Conservation (phyloP, 345 rosid species). For the Hevea brasiliensis region DNA sequence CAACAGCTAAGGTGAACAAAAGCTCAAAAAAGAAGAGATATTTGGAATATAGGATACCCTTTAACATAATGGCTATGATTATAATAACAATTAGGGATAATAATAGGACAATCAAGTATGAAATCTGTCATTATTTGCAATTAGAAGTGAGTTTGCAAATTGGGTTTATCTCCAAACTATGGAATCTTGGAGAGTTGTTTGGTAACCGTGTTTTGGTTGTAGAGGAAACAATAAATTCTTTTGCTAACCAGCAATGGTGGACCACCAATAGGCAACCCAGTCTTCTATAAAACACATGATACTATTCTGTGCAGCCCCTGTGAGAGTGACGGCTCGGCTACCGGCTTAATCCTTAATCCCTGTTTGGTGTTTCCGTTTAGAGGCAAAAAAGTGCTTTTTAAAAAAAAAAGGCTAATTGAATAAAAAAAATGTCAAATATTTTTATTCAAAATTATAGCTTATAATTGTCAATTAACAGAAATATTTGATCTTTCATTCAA, state of each 20-base stretch:
- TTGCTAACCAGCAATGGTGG: not conserved
- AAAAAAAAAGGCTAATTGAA: too few species aligned
- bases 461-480: too few species aligned
- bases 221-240: conserved; percentile 7
- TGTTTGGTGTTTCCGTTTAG: too few species aligned
- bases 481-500: too few species aligned
- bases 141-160: not conserved
- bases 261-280: not conserved
- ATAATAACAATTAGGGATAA: not conserved
- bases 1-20: not conserved
- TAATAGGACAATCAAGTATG: conserved; percentile 5
- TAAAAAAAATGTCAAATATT: too few species aligned
- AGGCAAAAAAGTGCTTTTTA: too few species aligned
- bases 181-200: conserved; percentile 6
- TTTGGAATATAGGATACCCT: too few species aligned
- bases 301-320: not conserved
- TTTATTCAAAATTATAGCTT: too few species aligned
- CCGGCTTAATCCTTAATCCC: too few species aligned
- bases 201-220: not conserved
- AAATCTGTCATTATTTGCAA: too few species aligned
- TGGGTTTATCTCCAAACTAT: not conserved
- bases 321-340: too few species aligned
- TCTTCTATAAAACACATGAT: not conserved
- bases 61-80: not conserved
- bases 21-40: not conserved